Evolutionary conservation across 345 rosid genomes (phyloP).

Genomic region (Hibiscus trionum): DNA sequence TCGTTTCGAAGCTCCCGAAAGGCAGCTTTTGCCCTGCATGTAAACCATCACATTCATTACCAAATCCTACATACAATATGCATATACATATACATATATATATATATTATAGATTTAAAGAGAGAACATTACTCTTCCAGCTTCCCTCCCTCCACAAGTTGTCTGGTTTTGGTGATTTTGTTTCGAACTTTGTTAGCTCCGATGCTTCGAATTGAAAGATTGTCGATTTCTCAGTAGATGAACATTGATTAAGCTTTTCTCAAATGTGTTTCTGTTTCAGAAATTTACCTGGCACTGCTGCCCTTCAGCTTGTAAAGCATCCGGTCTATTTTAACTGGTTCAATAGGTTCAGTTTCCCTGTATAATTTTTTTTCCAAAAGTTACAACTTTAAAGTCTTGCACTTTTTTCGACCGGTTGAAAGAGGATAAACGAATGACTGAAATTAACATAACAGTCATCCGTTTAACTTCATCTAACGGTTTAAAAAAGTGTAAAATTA

Average conservation of each 20-base stretch:
- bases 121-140: background rate
- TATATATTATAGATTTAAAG: too few species aligned
- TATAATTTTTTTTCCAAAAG: background rate
- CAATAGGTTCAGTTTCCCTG: constrained; percentile 17
- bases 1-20: constrained; percentile 19
- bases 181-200: constrained; percentile 24
- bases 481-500: too few species aligned
- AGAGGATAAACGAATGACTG: too few species aligned
- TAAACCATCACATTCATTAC: constrained; percentile 1
- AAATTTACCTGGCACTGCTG: constrained; percentile 20
- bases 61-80: background rate
- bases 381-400: too few species aligned
- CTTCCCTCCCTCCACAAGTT: background rate
- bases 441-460: too few species aligned
- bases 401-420: too few species aligned
- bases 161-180: constrained; percentile 9
- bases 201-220: constrained; percentile 11
- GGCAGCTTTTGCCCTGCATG: background rate
- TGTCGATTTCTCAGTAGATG: background rate
- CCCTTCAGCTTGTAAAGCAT: constrained; percentile 21
- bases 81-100: too few species aligned
- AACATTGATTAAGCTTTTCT: too few species aligned
- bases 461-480: too few species aligned
- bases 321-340: constrained; percentile 12
- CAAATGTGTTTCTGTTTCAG: too few species aligned